Evolutionary conservation across 352 stramenopile genomes (phyloP).

Genomic region (Phytophthora vignae): DNA sequence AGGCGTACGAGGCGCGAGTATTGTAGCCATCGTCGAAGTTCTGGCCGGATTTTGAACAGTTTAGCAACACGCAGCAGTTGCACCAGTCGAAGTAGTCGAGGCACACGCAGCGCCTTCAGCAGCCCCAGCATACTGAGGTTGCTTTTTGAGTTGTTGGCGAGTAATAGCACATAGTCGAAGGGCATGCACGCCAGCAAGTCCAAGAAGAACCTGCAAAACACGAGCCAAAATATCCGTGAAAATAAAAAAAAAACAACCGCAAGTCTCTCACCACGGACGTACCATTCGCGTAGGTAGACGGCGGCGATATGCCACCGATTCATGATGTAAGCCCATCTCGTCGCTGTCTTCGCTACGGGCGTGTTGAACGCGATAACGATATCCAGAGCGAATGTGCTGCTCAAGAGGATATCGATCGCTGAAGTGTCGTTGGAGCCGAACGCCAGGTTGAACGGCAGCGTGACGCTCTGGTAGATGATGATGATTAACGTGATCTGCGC

Average conservation of each 20-base stretch:
- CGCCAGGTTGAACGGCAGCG: slow-evolving; percentile 69
- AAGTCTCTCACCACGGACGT: slow-evolving; percentile 2
- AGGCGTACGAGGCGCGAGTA: slow-evolving; percentile 83
- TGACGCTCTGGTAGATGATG: slow-evolving; percentile 84
- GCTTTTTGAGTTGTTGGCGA: slow-evolving; percentile 55
- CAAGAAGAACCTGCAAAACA: slow-evolving; percentile 65
- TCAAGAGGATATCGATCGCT: slow-evolving; percentile 64
- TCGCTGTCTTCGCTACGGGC: slow-evolving; percentile 52
- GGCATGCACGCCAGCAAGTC: slow-evolving; percentile 80
- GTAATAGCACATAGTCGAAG: slow-evolving; percentile 69
- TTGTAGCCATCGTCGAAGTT: slow-evolving; percentile 80
- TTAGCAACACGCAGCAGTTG: slow-evolving; percentile 74
- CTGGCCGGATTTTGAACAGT: slow-evolving; percentile 74
- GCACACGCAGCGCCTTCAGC: slow-evolving; percentile 74
- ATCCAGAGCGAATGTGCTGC: slow-evolving; percentile 70
- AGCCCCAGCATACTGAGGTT: slow-evolving; percentile 74
- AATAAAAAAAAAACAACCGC: too few relatives aligned
- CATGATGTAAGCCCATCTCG: slow-evolving; percentile 69
- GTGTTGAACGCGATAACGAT: slow-evolving; percentile 85
- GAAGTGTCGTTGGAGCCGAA: slow-evolving; percentile 65
- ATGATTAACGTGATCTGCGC: slow-evolving; percentile 66
- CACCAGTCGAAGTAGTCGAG: slow-evolving; percentile 75
- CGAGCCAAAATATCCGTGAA: not conserved
- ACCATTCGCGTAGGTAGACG: slow-evolving; percentile 72
- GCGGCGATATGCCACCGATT: slow-evolving; percentile 61